Percentiles rank a stretch among this genome's conserved stretches.
Evolutionary conservation across 768 basidiomycete genomes (phyloP).

Genomic region (Coprinopsis cinerea): DNA sequence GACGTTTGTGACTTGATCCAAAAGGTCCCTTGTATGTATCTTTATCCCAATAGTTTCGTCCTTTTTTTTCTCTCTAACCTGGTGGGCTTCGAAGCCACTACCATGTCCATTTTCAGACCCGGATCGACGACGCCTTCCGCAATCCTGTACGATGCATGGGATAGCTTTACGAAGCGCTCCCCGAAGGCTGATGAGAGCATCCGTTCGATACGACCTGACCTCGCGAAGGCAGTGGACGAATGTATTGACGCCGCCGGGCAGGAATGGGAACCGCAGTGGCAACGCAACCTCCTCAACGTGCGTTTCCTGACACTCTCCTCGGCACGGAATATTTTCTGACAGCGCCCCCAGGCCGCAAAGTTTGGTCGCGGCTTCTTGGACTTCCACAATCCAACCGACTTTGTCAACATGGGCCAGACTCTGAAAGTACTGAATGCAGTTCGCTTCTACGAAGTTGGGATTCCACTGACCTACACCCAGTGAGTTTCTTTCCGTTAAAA

Average conservation of each 20-base stretch:
- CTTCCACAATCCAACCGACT: slow-evolving; percentile 86
- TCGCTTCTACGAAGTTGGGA: slow-evolving; percentile 85
- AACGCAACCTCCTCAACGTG: slow-evolving; percentile 79
- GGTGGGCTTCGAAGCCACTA: too few species aligned
- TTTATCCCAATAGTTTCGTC: neutral
- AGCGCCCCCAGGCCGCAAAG: slow-evolving; percentile 72
- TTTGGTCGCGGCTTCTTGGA: slow-evolving; percentile 94
- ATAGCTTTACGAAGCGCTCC: slow-evolving; percentile 75
- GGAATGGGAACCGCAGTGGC: slow-evolving; percentile 91
- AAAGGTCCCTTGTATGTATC: slow-evolving; percentile 74
- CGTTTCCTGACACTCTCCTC: slow-evolving; percentile 18
- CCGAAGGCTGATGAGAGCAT: slow-evolving; percentile 94
- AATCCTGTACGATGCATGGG: slow-evolving; percentile 89
- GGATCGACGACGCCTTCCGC: slow-evolving; percentile 91
- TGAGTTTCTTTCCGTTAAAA: slow-evolving; percentile 32
- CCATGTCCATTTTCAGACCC: slow-evolving; percentile 81
- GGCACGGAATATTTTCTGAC: neutral
- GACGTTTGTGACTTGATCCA: slow-evolving; percentile 85
- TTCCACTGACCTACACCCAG: slow-evolving; percentile 91
- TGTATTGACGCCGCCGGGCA: slow-evolving; percentile 91
- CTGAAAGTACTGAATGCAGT: slow-evolving; percentile 94
- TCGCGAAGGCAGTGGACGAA: slow-evolving; percentile 82
- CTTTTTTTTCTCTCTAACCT: slow-evolving; percentile 1
- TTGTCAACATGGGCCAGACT: slow-evolving; percentile 87
- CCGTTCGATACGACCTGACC: slow-evolving; percentile 78